Evolutionary conservation across 495 filamentous ascomycete genomes (phyloP).

Genomic region (Cairneyella variabilis): DNA sequence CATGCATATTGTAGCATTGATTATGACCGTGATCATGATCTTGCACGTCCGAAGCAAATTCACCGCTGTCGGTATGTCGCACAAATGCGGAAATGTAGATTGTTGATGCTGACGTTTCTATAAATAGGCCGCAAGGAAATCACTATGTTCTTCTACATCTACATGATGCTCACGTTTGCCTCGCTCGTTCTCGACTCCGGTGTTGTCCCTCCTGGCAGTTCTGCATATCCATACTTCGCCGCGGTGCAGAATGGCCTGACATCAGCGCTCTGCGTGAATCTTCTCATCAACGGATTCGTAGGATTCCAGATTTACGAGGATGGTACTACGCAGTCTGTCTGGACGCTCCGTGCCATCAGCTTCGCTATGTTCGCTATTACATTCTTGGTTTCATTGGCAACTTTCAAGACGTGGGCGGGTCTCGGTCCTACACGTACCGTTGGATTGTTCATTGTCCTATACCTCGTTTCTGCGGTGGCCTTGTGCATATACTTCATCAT

Average conservation of each 20-base stretch:
- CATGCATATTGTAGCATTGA: slow-evolving; percentile 86
- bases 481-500: slow-evolving; percentile 81
- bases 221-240: slow-evolving; percentile 84
- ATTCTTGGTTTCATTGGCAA: slow-evolving; percentile 81
- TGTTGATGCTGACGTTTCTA: slow-evolving; percentile 15
- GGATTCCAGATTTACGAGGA: slow-evolving; percentile 99
- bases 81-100: not conserved
- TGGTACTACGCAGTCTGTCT: slow-evolving; percentile 91
- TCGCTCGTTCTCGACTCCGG: slow-evolving; percentile 93
- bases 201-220: slow-evolving; percentile 78
- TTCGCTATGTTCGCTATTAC: slow-evolving; percentile 81
- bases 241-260: slow-evolving; percentile 84
- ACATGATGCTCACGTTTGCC: slow-evolving; percentile 81
- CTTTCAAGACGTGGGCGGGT: slow-evolving; percentile 90
- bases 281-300: slow-evolving; percentile 97
- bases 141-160: slow-evolving; percentile 95
- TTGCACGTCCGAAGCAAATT: slow-evolving; percentile 96
- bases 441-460: slow-evolving; percentile 88
- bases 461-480: slow-evolving; percentile 84
- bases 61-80: slow-evolving; percentile 87
- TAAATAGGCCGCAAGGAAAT: slow-evolving; percentile 92
- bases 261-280: slow-evolving; percentile 83
- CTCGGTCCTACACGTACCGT: slow-evolving; percentile 79
- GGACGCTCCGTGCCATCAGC: slow-evolving; percentile 79
- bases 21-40: slow-evolving; percentile 96